Evolutionary conservation across 1,284 basidiomycete species (phyloP).

Genomic region (Somion occarium): DNA sequence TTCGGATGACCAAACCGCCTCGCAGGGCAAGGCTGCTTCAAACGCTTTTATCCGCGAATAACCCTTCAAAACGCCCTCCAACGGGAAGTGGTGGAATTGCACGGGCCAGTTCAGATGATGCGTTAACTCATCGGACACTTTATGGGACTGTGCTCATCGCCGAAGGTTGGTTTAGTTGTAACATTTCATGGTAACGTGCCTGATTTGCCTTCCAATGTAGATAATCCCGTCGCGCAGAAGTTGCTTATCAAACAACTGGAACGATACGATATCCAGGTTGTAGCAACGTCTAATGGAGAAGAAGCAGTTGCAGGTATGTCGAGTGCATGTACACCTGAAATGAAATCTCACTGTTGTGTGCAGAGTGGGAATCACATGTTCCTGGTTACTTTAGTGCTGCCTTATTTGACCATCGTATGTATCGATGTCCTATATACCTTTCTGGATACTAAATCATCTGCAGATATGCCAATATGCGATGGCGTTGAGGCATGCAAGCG

Average conservation of each 20-base stretch:
- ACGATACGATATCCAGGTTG: slow-evolving; percentile 52
- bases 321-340: neutral
- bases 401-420: slow-evolving; percentile 68
- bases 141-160: slow-evolving; percentile 65
- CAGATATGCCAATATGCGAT: slow-evolving; percentile 74
- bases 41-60: slow-evolving; percentile 53
- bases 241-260: slow-evolving; percentile 62
- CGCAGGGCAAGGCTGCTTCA: slow-evolving; percentile 55
- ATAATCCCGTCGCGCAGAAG: slow-evolving; percentile 65
- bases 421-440: neutral
- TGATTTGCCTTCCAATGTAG: slow-evolving; percentile 28
- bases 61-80: slow-evolving; percentile 37
- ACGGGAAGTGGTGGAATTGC: slow-evolving; percentile 32
- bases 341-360: neutral
- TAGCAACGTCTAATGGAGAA: slow-evolving; percentile 60
- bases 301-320: slow-evolving; percentile 53
- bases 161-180: slow-evolving; percentile 43
- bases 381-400: slow-evolving; percentile 66
- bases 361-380: slow-evolving; percentile 63
- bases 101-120: slow-evolving; percentile 41
- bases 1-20: slow-evolving; percentile 68
- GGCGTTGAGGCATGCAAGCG: slow-evolving; percentile 69
- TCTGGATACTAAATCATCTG: neutral
- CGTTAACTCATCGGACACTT: slow-evolving; percentile 45
- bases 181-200: neutral